Percentiles rank a stretch among this genome's conserved stretches.
phyloP scores from a whole-genome alignment of 78 protist genomes.

The Ministeria vibrans region DNA sequence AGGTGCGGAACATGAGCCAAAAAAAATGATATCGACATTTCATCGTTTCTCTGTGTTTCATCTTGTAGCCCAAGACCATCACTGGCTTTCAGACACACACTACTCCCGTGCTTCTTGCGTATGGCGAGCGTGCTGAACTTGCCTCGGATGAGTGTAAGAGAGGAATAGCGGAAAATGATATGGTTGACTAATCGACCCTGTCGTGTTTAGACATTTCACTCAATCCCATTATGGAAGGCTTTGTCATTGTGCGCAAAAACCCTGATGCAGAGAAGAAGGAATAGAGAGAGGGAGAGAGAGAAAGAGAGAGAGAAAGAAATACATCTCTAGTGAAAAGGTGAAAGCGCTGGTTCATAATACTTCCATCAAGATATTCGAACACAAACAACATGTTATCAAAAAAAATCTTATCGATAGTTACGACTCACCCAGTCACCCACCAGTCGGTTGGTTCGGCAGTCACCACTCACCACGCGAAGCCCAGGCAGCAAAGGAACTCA shows the following conservation, averaged over 20 bases:
- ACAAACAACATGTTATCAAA: not conserved
- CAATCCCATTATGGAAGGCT: slow-evolving; percentile 75
- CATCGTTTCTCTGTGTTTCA: no score
- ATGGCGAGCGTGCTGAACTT: slow-evolving; percentile 91
- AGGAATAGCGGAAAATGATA: not conserved
- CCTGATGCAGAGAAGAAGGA: not conserved
- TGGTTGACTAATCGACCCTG: not conserved
- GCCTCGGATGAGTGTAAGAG: slow-evolving; percentile 83
- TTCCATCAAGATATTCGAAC: no score
- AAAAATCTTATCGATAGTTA: not conserved
- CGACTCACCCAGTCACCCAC: not conserved
- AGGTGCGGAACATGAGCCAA: no score
- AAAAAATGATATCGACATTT: no score
- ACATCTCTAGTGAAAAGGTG: not conserved
- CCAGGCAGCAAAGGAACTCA: no score
- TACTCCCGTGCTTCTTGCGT: slow-evolving; percentile 93
- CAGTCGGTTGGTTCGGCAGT: no score
- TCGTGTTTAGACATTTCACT: slow-evolving; percentile 43
- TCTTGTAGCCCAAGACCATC: slow-evolving; percentile 95
- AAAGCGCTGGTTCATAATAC: no score
- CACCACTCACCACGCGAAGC: no score
- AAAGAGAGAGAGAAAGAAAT: not conserved
- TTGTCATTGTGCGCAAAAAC: slow-evolving; percentile 72
- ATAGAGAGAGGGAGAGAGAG: not conserved
- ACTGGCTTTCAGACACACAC: slow-evolving; percentile 98